These are phyloP conservation scores for Eucalyptus tenuipes DNA, from an alignment of 345 rosid species.

Conservation along the genomic window DNA sequence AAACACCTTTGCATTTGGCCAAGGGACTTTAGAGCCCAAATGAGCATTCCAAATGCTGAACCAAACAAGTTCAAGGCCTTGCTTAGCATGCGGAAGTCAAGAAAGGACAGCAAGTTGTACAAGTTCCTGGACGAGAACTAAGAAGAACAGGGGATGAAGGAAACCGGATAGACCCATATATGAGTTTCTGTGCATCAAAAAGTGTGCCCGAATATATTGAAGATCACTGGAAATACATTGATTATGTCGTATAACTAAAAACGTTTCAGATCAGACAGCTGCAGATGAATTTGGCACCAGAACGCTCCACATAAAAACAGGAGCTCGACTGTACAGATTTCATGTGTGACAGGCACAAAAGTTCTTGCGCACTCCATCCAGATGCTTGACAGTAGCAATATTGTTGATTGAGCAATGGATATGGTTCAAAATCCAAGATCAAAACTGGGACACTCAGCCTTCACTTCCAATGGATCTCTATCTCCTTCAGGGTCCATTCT, in stretches of 20 bases:
- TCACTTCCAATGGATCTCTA: not conserved
- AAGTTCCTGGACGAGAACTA: constrained; percentile 24
- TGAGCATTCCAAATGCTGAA: too few relatives aligned
- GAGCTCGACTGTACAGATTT: not conserved
- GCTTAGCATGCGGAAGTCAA: constrained; percentile 53
- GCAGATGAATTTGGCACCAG: not conserved
- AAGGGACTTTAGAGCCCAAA: too few relatives aligned
- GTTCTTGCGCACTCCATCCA: not conserved
- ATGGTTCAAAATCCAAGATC: constrained; percentile 39
- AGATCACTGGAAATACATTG: too few relatives aligned
- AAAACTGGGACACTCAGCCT: constrained; percentile 22
- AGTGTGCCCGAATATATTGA: too few relatives aligned
- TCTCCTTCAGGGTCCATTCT: not conserved
- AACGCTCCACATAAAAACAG: not conserved
- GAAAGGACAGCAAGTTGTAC: constrained; percentile 17
- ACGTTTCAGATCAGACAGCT: not conserved
- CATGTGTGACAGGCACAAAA: not conserved
- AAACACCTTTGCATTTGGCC: too few relatives aligned
- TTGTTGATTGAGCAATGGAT: not conserved
- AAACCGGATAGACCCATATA: not conserved
- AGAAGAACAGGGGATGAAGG: not conserved
- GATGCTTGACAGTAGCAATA: not conserved
- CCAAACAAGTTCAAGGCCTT: constrained; percentile 35
- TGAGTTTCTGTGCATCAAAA: too few relatives aligned
- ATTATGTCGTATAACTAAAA: not conserved